Conservation (phyloP, 139 green algal genomes). For the Volvox africanus region DNA sequence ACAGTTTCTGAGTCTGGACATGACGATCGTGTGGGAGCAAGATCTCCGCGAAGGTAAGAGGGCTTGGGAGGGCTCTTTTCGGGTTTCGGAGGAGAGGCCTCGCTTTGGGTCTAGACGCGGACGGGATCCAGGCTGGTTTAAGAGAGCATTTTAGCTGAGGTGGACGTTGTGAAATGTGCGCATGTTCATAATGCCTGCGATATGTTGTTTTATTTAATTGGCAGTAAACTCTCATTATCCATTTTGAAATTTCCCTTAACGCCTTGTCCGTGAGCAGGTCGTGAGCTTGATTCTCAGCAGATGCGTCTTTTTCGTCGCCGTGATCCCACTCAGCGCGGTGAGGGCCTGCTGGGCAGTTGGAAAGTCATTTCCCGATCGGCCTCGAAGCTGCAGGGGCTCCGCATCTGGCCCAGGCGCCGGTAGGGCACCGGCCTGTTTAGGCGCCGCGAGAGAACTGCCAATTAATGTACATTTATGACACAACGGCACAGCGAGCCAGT, state of each 20-base stretch:
- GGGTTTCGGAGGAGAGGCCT: too few species aligned
- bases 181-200: too few species aligned
- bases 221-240: too few species aligned
- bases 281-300: background rate
- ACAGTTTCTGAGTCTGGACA: conserved; percentile 27
- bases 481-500: too few species aligned
- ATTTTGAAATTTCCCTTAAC: too few species aligned
- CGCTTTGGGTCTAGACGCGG: too few species aligned
- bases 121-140: too few species aligned
- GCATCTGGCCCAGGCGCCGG: background rate
- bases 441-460: too few species aligned
- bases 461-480: too few species aligned
- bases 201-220: too few species aligned
- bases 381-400: background rate
- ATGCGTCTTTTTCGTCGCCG: background rate
- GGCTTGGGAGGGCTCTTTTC: background rate
- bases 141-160: too few species aligned
- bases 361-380: background rate
- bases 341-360: background rate
- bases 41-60: background rate
- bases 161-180: too few species aligned
- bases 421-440: background rate
- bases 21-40: background rate
- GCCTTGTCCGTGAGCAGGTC: background rate
- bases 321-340: background rate